Base-by-base conservation (phyloP, 257 asterid species). In the Scutellaria galericulata region DNA sequence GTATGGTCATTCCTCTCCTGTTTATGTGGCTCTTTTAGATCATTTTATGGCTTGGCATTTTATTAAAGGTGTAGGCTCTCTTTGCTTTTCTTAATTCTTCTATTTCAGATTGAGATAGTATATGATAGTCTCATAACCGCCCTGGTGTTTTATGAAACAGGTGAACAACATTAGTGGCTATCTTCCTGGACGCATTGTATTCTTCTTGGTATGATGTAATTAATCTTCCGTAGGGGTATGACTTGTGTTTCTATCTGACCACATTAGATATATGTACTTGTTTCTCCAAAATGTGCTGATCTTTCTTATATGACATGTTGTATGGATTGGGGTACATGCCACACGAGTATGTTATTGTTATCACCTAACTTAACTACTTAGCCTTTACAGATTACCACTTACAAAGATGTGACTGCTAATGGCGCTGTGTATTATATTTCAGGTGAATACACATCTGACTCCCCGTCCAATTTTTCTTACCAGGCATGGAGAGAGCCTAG, bases 391-490 rank as follows among this genome's bases (percentile, higher is more conserved):
- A 45, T 64, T 39, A 46, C 27, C 61, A 20, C 54, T 51, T 54
- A 66, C 52, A 67, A 18, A 24, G 66, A 62, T 61, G 47, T 56
- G 76, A 67, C 62, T 58, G 66, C 53, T 67, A 66, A 73, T 59
- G 56, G 14, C n/a, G 59, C 22, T 74, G 48, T 48, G 13, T 47
- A 39, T 68, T 41, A 8, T 64, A 60, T 79, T 83, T 77, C 87
- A 95, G 99, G 99, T 95, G 72, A 95, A 95, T 77, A 92, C 97
- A 51, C 99, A 95, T 83, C 86, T 95, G 78, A 95, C 98, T 22
- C 99, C 99, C 60, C 97, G 99, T 46, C 99, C 99, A 78, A 95
- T 95, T 73, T 83, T 95, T 80, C 98, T 95, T 39, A 95, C 99
- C 53, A 86, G 99, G 86, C 99, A 95, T 72, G 99, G 99, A 73